Percentiles rank a stretch among this genome's conserved stretches.
Evolutionary conservation across 2,329 filamentous ascomycete species (phyloP).

Genomic region (Xylaria sp.): DNA sequence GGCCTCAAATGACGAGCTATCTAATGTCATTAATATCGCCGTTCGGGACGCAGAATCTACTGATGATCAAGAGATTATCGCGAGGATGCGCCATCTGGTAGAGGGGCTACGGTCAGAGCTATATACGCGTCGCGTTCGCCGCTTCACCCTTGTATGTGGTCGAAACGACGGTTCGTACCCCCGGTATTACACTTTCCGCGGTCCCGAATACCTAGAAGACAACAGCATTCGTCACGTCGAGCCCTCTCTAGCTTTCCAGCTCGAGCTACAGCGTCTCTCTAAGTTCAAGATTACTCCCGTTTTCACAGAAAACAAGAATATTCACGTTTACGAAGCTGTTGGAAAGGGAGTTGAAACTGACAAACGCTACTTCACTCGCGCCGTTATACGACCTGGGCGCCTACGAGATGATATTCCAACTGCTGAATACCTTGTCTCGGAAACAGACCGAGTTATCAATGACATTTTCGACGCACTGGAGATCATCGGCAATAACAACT

Average conservation of each 20-base stretch:
- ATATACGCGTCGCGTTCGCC: slow-evolving; percentile 81
- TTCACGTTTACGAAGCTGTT: slow-evolving; percentile 97
- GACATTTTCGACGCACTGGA: slow-evolving; percentile 97
- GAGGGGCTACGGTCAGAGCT: slow-evolving; percentile 86
- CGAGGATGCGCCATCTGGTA: slow-evolving; percentile 79
- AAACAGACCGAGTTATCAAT: slow-evolving; percentile 95
- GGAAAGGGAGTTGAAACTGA: slow-evolving; percentile 95
- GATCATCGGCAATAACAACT: slow-evolving; percentile 99
- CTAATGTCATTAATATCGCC: slow-evolving; percentile 91
- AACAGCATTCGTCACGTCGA: slow-evolving; percentile 97
- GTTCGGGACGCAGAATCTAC: slow-evolving; percentile 86
- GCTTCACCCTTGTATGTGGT: slow-evolving; percentile 95
- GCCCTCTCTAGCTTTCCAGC: slow-evolving; percentile 96
- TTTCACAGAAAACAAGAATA: slow-evolving; percentile 98
- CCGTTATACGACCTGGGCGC: slow-evolving; percentile 91
- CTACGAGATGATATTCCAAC: slow-evolving; percentile 97
- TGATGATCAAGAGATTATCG: slow-evolving; percentile 82
- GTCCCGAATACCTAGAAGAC: slow-evolving; percentile 88
- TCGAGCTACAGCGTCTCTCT: slow-evolving; percentile 90
- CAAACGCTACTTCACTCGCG: slow-evolving; percentile 98
- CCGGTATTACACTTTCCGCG: slow-evolving; percentile 98
- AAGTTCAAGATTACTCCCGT: slow-evolving; percentile 99
- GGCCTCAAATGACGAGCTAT: slow-evolving; percentile 79
- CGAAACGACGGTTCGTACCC: slow-evolving; percentile 94
- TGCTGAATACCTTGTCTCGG: slow-evolving; percentile 97